These are phyloP conservation scores for Wickerhamomyces strasburgensis DNA, from an alignment of 805 yeast species.

Conservation along the genomic window DNA sequence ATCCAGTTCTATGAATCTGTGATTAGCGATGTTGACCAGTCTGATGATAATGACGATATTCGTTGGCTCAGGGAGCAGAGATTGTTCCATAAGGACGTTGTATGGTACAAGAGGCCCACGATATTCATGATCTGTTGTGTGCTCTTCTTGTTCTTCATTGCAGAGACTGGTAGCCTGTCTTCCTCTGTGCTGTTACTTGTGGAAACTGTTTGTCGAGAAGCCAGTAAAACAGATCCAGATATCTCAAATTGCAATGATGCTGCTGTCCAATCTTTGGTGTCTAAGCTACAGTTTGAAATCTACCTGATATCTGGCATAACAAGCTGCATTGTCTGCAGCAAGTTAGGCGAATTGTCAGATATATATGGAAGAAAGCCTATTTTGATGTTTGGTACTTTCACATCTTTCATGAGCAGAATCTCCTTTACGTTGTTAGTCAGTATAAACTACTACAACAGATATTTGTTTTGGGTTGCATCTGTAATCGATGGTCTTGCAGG, in stretches of 20 bases:
- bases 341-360: constrained; percentile 61
- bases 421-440: background rate
- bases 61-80: constrained; percentile 50
- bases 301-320: constrained; percentile 39
- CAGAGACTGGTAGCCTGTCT: constrained; percentile 34
- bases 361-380: constrained; percentile 55
- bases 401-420: constrained; percentile 16
- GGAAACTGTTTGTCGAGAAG: constrained; percentile 23
- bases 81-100: constrained; percentile 34
- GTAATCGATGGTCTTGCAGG: constrained; percentile 55
- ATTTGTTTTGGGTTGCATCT: constrained; percentile 8
- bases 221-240: constrained; percentile 21
- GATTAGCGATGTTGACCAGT: constrained; percentile 27
- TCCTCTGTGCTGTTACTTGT: constrained; percentile 33
- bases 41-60: constrained; percentile 37
- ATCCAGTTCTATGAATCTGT: constrained; percentile 37
- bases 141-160: constrained; percentile 38
- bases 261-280: constrained; percentile 38
- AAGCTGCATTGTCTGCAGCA: constrained; percentile 51
- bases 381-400: constrained; percentile 31
- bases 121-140: constrained; percentile 42
- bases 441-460: background rate
- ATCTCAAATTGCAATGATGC: constrained; percentile 32
- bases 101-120: constrained; percentile 58
- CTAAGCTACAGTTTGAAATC: constrained; percentile 43